Evolutionary conservation across 352 stramenopile species (phyloP), one percentile per base, ranked within the genome.

Genomic region (Globisporangium solare): DNA sequence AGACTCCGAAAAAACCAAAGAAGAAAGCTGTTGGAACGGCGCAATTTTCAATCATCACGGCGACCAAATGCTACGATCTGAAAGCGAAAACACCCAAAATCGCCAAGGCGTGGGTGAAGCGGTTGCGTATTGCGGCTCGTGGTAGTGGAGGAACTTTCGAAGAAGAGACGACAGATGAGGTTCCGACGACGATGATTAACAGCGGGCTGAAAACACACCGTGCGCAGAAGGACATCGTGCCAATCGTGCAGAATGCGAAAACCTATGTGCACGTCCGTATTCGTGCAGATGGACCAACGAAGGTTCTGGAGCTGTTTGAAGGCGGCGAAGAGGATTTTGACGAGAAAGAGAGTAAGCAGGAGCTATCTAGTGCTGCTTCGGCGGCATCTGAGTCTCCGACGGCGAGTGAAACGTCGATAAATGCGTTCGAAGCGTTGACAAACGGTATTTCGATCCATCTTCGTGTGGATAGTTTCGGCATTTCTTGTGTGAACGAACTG

Each of bases 281-380:
- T 42, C 79, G 85, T 51, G 87, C 88, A 27, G 88, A 97, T 66
- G 88, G 88, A 1, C 83, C 87, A 6, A 97, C 87, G 22, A 97
- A 95, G 56, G 88, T 97, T 17, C 64, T 97, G n/a, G 88, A 97
- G 58, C 54, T 97, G 3, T 94, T 84, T 56, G 86, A 97, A 79
- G 87, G 84, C 49, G 83, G 83, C 5, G 83, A 94, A 61, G 86
- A 94, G 61, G 86, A 95, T 49, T 87, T 83, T 46, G 85, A 92
- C 43, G 85, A 92, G 52, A 87, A 83, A 47, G 83, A 93, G n/a
- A 78, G 51, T 39, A 89, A 88, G 40, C 68, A 83, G n/a, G 83
- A 91, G 27, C 13, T 88, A n/a, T 89, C 83, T 17, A 91, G 76
- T 47, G 63, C 74, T 2, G 55, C 74, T 0, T 91, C 80, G 7